Base-by-base conservation (phyloP, 148 eudicot species). In the Chenopodium berlandieri region DNA sequence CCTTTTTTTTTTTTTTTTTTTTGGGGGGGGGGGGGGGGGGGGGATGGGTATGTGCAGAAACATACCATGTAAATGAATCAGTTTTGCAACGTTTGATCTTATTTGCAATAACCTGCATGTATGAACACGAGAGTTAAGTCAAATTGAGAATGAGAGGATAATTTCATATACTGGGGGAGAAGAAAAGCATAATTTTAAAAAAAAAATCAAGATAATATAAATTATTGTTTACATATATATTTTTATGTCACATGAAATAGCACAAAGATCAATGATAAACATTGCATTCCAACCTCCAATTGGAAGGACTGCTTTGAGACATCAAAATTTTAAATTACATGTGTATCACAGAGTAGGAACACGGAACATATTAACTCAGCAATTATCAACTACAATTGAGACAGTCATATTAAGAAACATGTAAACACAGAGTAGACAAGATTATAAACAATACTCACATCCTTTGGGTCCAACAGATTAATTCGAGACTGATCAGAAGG, bases 1-100 rank as follows among this genome's bases (percentile, higher is more conserved):
- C 14, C 48, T 50, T 11, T 50, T 50, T 50, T 50, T 50, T 50
- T 50, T 9, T 48, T 48, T 48, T 48, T 48, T 48, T 48, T 48
- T 48, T 48, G 54, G 76, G 47, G 3, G 30, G 66, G 31, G 27
- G 0, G 76, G 30, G 60, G 62, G 22, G 19, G 62, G 19, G 62
- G 32, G 14, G 71, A 23, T n/a, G 79, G 31, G 30, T 40, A 74
- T 52, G 78, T 62, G 34, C 2, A 72, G 82, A 75, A 50, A 88
- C 87, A 60, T 80, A 91, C 99, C 98, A 94, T 12, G 92, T 54
- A 82, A 88, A 90, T 58, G 98, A 90, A 84, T 96, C 99, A 64
- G 99, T 92, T 90, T 96, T 96, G 93, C 99, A 96, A 73, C 98
- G 99, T 83, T 92, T 94, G 81, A 96, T 90, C 86, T 96, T 96